Evolutionary conservation across 768 basidiomycete genomes (phyloP).

Genomic region (Psilocybe azurescens): DNA sequence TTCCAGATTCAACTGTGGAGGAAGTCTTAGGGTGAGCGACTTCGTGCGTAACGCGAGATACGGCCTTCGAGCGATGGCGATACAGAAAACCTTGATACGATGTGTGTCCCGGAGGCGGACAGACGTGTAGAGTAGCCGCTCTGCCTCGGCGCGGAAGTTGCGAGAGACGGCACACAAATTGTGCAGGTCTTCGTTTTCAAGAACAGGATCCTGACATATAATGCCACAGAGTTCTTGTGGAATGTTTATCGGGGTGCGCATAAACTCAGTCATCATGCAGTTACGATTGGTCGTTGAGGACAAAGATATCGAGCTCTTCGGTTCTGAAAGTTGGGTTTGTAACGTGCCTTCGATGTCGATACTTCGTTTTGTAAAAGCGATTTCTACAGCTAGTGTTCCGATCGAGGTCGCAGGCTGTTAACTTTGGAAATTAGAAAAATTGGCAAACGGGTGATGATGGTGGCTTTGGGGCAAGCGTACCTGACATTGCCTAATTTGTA

Average conservation of each 20-base stretch:
- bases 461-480: too few species aligned
- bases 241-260: constrained; percentile 8
- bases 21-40: constrained; percentile 22
- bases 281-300: neutral
- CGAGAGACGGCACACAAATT: constrained; percentile 24
- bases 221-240: constrained; percentile 30
- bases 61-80: constrained; percentile 20
- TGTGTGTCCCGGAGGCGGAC: constrained; percentile 18
- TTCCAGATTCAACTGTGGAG: constrained; percentile 21
- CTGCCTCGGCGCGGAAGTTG: constrained; percentile 28
- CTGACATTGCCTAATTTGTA: too few species aligned
- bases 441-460: too few species aligned
- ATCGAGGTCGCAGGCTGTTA: too few species aligned
- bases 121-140: constrained; percentile 26
- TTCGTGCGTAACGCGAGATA: constrained; percentile 20
- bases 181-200: constrained; percentile 19
- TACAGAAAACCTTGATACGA: constrained; percentile 27
- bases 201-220: constrained; percentile 22
- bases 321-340: neutral
- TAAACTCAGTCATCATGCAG: neutral
- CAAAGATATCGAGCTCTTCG: neutral
- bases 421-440: too few species aligned
- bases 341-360: too few species aligned
- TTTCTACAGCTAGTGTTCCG: too few species aligned
- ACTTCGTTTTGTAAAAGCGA: too few species aligned